Base-by-base conservation (phyloP, 2,329 filamentous ascomycete species). In the Sporothrix brasiliensis region DNA sequence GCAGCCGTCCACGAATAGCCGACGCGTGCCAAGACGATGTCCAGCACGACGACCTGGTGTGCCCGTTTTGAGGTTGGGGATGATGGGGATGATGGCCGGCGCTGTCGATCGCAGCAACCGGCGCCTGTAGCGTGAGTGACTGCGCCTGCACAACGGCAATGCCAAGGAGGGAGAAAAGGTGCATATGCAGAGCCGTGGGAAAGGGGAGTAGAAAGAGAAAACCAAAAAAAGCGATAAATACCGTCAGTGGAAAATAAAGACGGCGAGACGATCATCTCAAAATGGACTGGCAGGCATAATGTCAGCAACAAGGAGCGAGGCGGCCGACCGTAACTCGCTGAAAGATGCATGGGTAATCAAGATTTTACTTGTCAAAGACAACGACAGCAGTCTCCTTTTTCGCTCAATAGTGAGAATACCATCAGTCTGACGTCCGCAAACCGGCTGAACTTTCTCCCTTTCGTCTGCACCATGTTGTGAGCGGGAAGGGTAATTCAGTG, bases 1-100 rank as follows among this genome's bases (percentile, higher is more conserved):
- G 34, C 7, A 34, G 34, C 2, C 34, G 34, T 7, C 34, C 41
- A 44, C 14, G 41, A 44, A 49, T 16, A 16, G 14, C 41, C 10
- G 49, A 14, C 6, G 14, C 21, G 16, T 14, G 53, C 52, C 49
- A 67, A 65, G 44, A 30, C 3, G 61, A 27, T 14, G 58, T 4
- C 39, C 14, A 27, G 9, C 7, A 39, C 6, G 19, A 30, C 19
- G 47, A 39, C 44, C 63, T 14, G 19, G 47, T 52, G 47, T 10
- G 34, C 1, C 16, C 4, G 1, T 9, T 39, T 50, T 52, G 63
- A 21, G 63, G 63, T 39, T 39, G 47, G 11, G 47, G 24, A 53
- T 52, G 63, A 66, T 39, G 47, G 11, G 47, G 24, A 53, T 52
- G 63, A 66, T 53, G 63, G 27, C 49, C 47, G 27, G 47, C 30